phyloP scores from a whole-genome alignment of 1,284 basidiomycete genomes.

The Ceratobasidium sp. region DNA sequence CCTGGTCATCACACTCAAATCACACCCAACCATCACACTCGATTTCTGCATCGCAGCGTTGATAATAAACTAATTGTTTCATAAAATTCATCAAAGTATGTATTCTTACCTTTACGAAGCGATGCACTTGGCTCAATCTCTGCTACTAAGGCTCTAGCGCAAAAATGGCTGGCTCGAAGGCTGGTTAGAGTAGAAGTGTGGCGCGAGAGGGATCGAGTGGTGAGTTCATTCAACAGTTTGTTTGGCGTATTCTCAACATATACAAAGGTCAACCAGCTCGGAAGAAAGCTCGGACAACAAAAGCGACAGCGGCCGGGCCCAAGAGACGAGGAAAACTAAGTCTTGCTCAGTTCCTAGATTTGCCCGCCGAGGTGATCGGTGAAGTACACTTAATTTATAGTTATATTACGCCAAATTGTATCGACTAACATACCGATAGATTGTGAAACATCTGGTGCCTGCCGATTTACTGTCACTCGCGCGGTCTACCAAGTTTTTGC shows the following conservation, averaged over 20 bases:
- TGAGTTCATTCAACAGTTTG: background rate
- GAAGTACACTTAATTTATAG: background rate
- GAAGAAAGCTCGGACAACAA: background rate
- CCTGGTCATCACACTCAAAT: no score
- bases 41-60: no score
- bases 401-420: background rate
- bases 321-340: background rate
- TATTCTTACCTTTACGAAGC: no score
- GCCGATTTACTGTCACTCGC: background rate
- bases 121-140: no score
- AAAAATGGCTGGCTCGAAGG: slow-evolving; percentile 7
- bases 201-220: background rate
- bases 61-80: no score
- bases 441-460: background rate
- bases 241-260: background rate
- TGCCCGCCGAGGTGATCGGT: background rate
- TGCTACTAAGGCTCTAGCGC: no score
- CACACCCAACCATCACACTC: no score
- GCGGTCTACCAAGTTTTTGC: no score
- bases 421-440: background rate
- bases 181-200: background rate
- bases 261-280: background rate
- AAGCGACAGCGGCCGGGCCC: background rate
- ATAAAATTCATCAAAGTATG: no score
- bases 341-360: background rate